These are phyloP conservation scores for Puya raimondii DNA, from an alignment of 176 grass and related monocot species.

Conservation along the genomic window DNA sequence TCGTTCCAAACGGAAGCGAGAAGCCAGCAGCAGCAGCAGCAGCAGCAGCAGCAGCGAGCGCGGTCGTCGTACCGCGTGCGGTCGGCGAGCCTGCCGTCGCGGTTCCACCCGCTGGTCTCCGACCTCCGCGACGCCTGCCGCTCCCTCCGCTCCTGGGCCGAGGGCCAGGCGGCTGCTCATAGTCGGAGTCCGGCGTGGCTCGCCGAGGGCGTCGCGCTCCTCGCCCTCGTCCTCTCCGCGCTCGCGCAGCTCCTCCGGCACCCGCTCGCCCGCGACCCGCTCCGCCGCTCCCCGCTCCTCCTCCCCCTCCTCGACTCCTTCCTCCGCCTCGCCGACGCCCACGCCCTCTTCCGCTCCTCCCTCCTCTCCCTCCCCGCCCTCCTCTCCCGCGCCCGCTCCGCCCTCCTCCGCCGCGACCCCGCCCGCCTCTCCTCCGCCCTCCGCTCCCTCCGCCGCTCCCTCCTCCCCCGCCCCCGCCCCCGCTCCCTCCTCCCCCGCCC, in stretches of 20 bases:
- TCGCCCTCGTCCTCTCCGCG: slow-evolving; percentile 6
- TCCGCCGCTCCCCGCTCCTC: background rate
- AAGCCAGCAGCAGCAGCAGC: too few species aligned
- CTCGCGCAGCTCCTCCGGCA: slow-evolving; percentile 42
- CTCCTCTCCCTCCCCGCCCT: slow-evolving; percentile 47
- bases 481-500: slow-evolving; percentile 30
- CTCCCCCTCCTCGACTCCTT: slow-evolving; percentile 26
- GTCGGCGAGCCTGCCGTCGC: slow-evolving; percentile 44
- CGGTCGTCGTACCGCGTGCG: too few species aligned
- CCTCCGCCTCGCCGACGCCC: slow-evolving; percentile 43
- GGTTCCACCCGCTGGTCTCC: slow-evolving; percentile 48
- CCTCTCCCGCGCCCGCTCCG: slow-evolving; percentile 29
- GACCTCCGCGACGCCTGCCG: slow-evolving; percentile 30
- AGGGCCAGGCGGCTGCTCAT: background rate
- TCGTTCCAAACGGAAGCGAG: background rate
- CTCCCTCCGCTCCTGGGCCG: slow-evolving; percentile 24
- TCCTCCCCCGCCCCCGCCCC: slow-evolving; percentile 36
- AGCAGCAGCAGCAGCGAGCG: too few species aligned
- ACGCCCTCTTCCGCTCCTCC: slow-evolving; percentile 43
- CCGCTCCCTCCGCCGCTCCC: slow-evolving; percentile 27
- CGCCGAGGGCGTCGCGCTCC: slow-evolving; percentile 7
- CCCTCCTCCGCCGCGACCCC: slow-evolving; percentile 31
- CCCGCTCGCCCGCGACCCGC: slow-evolving; percentile 41
- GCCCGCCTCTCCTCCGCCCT: slow-evolving; percentile 29
- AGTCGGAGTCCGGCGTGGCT: slow-evolving; percentile 23